Percentiles rank a stretch among this genome's conserved stretches.
phyloP scores from a whole-genome alignment of 2,329 filamentous ascomycete species.

The Leptographium procerum region DNA sequence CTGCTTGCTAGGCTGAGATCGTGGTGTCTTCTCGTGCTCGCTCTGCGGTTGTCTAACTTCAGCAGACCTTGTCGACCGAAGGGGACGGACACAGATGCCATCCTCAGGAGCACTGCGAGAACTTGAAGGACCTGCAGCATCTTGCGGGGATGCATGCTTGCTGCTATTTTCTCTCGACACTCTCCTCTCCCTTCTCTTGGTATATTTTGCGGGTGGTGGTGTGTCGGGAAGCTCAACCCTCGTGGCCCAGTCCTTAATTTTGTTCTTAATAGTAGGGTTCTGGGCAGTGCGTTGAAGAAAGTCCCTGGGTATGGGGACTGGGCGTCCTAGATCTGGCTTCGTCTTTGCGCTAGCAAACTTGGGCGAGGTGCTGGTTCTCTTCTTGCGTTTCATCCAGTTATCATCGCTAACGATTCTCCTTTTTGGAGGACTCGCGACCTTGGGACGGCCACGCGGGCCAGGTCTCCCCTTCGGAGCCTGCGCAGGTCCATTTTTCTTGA shows the following conservation, averaged over 20 bases:
- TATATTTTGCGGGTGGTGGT: conserved; percentile 14
- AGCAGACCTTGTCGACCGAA: conserved; percentile 9
- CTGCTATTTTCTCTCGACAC: conserved; percentile 10
- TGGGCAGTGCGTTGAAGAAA: conserved; percentile 41
- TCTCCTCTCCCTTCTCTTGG: not conserved
- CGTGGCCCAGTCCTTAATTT: conserved; percentile 51
- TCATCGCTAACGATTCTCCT: conserved; percentile 90
- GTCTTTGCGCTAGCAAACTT: conserved; percentile 15
- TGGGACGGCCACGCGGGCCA: conserved; percentile 22
- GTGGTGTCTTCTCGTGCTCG: not conserved
- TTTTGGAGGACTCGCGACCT: conserved; percentile 56
- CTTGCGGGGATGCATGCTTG: conserved; percentile 3
- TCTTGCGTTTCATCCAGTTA: conserved; percentile 62
- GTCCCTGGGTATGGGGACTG: conserved; percentile 42
- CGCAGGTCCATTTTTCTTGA: not conserved
- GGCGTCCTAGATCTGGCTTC: conserved; percentile 18
- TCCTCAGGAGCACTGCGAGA: conserved; percentile 18
- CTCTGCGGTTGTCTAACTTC: not conserved
- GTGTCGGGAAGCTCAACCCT: conserved; percentile 39
- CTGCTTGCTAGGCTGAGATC: not conserved
- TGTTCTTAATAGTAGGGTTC: conserved; percentile 45
- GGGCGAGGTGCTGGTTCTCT: conserved; percentile 36
- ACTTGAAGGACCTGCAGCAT: conserved; percentile 5
- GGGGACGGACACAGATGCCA: conserved; percentile 27
- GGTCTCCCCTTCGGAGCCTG: conserved; percentile 3